Conservation (phyloP, 192 early-diverging fungal species). For the Rhizoclosmatium sp. region DNA sequence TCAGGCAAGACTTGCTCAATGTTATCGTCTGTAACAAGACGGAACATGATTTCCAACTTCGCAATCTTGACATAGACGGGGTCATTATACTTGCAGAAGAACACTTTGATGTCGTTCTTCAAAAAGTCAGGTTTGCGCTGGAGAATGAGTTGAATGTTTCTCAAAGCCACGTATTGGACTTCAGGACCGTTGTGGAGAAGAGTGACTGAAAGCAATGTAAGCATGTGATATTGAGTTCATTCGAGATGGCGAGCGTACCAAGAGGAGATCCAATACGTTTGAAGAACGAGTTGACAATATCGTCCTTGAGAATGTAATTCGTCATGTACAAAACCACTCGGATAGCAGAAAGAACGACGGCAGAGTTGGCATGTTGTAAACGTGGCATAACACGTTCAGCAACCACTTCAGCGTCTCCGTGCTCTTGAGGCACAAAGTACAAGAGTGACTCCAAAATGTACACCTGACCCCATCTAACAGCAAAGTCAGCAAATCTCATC, state of each 20-base stretch:
- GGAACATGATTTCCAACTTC: slow-evolving; percentile 94
- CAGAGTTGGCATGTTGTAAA: slow-evolving; percentile 94
- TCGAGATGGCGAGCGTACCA: slow-evolving; percentile 50
- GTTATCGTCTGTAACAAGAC: slow-evolving; percentile 84
- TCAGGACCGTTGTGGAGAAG: slow-evolving; percentile 87
- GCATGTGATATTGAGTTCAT: background rate
- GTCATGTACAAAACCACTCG: slow-evolving; percentile 94
- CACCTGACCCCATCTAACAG: slow-evolving; percentile 88
- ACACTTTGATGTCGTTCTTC: slow-evolving; percentile 92
- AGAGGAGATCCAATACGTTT: slow-evolving; percentile 92
- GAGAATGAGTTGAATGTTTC: slow-evolving; percentile 96
- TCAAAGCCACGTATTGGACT: slow-evolving; percentile 95
- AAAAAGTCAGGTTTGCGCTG: slow-evolving; percentile 89
- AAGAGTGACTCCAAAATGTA: slow-evolving; percentile 94
- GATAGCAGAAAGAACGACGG: slow-evolving; percentile 83
- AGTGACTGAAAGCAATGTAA: slow-evolving; percentile 65
- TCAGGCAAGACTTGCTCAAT: slow-evolving; percentile 92
- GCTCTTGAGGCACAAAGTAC: slow-evolving; percentile 87
- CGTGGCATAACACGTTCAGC: slow-evolving; percentile 90
- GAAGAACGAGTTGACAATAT: slow-evolving; percentile 74
- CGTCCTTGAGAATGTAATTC: slow-evolving; percentile 89
- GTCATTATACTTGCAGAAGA: slow-evolving; percentile 99
- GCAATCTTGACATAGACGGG: slow-evolving; percentile 97
- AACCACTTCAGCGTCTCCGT: slow-evolving; percentile 87
- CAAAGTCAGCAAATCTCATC: background rate